Evolutionary conservation across 371 early-diverging fungal species (phyloP).

Genomic region (Sporodiniella umbellata): DNA sequence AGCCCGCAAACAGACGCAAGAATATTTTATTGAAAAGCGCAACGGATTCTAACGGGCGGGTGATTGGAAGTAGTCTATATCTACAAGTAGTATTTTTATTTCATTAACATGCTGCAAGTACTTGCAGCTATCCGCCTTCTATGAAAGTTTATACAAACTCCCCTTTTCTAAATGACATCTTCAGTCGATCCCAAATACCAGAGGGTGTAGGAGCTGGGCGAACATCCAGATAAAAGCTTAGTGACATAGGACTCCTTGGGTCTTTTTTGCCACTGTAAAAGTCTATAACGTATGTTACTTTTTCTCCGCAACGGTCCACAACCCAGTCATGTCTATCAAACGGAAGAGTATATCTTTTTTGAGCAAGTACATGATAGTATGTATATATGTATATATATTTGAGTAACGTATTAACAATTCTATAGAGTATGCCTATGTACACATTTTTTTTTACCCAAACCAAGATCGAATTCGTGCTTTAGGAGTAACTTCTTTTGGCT

Average conservation of each 20-base stretch:
- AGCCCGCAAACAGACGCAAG: too few species aligned
- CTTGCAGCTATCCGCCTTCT: too few species aligned
- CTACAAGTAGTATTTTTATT: too few species aligned
- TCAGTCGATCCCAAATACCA: conserved; percentile 56
- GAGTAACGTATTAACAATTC: background rate
- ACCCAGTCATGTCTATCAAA: conserved; percentile 99
- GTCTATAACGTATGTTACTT: conserved; percentile 92
- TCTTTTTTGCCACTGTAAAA: conserved; percentile 81
- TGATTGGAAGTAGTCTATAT: too few species aligned
- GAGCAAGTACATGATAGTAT: background rate
- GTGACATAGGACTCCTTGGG: conserved; percentile 51
- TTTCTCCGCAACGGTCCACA: conserved; percentile 90
- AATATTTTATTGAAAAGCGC: too few species aligned
- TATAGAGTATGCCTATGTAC: too few species aligned
- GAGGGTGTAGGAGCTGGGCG: conserved; percentile 70
- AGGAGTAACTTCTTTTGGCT: conserved; percentile 80
- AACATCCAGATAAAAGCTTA: conserved; percentile 86
- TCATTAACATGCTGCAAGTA: too few species aligned
- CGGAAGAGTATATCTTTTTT: conserved; percentile 68
- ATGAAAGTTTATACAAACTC: conserved; percentile 24
- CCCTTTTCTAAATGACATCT: conserved; percentile 40
- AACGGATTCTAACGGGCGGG: too few species aligned
- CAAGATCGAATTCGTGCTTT: conserved; percentile 74
- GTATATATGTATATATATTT: background rate
- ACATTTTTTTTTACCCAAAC: conserved; percentile 56